Base-by-base conservation (phyloP, 2,329 filamentous ascomycete species). In the Ophiostoma novo-ulmi region DNA sequence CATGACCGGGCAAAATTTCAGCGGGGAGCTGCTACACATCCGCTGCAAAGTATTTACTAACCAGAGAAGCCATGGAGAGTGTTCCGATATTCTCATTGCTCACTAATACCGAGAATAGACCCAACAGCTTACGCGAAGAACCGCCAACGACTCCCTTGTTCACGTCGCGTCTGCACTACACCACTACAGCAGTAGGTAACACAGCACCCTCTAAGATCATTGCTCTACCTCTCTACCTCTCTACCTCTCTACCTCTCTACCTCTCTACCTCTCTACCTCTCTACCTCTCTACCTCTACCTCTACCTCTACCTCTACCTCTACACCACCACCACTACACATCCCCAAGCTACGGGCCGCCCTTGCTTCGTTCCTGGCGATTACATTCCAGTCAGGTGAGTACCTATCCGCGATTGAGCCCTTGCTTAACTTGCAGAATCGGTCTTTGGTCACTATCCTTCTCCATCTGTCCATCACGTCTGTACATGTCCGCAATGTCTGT, bases 41-140 rank as follows among this genome's bases (percentile, higher is more conserved):
- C n/a, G 52, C n/a, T 58, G 52, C 52, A 58, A 11, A 58, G 52
- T 58, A n/a, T 58, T 58, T 58, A 6, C 52, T 22, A 58, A 22
- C n/a, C n/a, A 26, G 4, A 8, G 52, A 11, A 4, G 48, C 4
- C 20, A 4, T 55, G 17, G 48, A 20, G 17, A 8, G 48, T 55
- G n/a, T 22, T 10, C 44, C 44, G 44, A 10, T 10, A 39, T 39
- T 20, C 44, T 20, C 17, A 48, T 48, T 48, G 17, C 44, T 20
- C 44, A 44, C 44, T 48, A n/a, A 20, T 20, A 20, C 17, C 5
- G 10, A 48, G 17, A 20, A 44, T 7, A n/a, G 44, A 5, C 44
- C 44, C 44, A 48, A 48, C 44, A 48, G 44, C 44, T 17, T 48
- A 63, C 58, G 58, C 58, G 58, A 63, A 63, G 58, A 63, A 63